phyloP scores from a whole-genome alignment of 2,329 filamentous ascomycete genomes.

The Zymoseptoria tritici region DNA sequence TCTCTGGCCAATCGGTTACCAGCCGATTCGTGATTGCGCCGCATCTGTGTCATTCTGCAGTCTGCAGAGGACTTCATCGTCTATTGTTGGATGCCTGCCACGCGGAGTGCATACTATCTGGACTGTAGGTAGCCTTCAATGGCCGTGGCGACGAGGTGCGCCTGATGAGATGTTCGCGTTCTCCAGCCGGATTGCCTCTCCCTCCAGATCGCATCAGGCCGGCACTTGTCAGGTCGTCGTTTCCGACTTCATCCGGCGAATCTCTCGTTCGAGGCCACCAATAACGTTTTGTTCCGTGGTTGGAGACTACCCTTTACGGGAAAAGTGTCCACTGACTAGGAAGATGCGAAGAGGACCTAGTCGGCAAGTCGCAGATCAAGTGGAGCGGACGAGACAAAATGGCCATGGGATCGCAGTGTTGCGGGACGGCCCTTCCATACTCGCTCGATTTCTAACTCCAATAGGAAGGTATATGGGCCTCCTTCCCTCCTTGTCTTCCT shows the following conservation, averaged over 20 bases:
- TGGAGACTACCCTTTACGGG: neutral
- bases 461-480: neutral
- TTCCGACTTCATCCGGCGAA: neutral
- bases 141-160: neutral
- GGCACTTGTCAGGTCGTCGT: neutral
- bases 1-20: neutral
- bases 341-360: neutral
- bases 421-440: neutral
- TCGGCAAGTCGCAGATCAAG: neutral
- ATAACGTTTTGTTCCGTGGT: neutral
- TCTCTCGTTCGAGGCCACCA: neutral
- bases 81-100: neutral
- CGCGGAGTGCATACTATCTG: neutral
- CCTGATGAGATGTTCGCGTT: neutral
- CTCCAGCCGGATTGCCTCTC: neutral
- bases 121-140: neutral
- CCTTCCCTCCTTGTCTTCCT: neutral
- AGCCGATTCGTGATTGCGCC: neutral
- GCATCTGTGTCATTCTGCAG: neutral
- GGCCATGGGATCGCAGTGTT: neutral
- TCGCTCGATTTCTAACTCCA: neutral
- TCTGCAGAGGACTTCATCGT: neutral
- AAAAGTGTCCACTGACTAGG: neutral
- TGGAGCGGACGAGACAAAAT: neutral
- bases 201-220: neutral